These are phyloP conservation scores for Simplicillium aogashimaense DNA, from an alignment of 2,329 filamentous ascomycete species.

Conservation along the genomic window DNA sequence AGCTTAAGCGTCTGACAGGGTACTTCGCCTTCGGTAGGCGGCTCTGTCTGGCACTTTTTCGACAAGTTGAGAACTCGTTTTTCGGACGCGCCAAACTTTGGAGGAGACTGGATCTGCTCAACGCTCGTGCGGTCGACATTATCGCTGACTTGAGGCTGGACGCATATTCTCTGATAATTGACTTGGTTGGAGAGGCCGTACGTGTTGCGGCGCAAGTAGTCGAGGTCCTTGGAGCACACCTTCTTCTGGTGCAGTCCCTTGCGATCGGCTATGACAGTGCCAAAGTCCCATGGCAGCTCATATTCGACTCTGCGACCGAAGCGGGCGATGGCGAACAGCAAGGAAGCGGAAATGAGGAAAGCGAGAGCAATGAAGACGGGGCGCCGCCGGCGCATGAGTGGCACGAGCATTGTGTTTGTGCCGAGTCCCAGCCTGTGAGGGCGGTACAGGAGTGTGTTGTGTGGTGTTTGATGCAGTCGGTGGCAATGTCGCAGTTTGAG, in stretches of 20 bases:
- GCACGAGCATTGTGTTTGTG: no score
- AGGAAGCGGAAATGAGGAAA: not conserved
- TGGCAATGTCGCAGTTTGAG: no score
- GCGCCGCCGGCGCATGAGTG: no score
- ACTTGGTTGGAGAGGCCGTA: constrained; percentile 29
- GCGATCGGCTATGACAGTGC: not conserved
- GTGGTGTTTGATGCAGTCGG: no score
- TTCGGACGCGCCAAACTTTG: constrained; percentile 18
- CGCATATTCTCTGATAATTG: constrained; percentile 32
- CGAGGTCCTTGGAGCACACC: constrained; percentile 15
- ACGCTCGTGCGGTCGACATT: constrained; percentile 25
- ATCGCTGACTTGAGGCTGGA: constrained; percentile 24
- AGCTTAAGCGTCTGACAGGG: constrained; percentile 34
- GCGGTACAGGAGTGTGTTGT: no score
- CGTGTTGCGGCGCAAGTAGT: constrained; percentile 17
- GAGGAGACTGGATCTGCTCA: constrained; percentile 23
- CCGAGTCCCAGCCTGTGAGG: no score
- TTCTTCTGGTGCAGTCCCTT: not conserved
- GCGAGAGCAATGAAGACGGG: no score
- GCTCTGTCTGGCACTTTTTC: constrained; percentile 12
- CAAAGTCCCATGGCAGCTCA: not conserved
- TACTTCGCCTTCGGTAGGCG: constrained; percentile 8
- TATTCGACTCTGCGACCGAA: not conserved
- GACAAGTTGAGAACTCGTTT: constrained; percentile 19
- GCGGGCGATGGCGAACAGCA: not conserved